Percentiles rank a stretch among this genome's conserved stretches.
Evolutionary conservation across 1,284 basidiomycete species (phyloP).

Genomic region (Trichosporon coremiiforme): DNA sequence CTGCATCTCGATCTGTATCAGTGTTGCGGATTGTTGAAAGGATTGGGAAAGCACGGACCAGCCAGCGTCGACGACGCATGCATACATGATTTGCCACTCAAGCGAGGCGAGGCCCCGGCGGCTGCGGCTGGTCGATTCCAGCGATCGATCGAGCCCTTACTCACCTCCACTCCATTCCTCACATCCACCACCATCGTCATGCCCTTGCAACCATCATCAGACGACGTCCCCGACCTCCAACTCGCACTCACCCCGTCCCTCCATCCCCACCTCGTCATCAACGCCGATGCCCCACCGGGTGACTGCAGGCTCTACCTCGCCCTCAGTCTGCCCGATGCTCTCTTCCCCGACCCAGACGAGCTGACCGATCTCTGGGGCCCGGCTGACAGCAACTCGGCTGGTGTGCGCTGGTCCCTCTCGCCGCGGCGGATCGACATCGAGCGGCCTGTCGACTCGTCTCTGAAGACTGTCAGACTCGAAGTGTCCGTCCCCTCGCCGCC

Average conservation of each 20-base stretch:
- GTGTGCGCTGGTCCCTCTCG: conserved; percentile 27
- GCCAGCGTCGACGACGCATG: background rate
- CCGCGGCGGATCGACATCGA: conserved; percentile 42
- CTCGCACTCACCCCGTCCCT: conserved; percentile 23
- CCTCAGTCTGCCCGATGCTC: conserved; percentile 41
- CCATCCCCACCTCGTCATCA: conserved; percentile 23
- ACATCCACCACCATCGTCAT: background rate
- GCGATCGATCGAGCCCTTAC: background rate
- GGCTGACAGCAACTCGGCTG: background rate
- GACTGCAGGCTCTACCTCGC: conserved; percentile 28
- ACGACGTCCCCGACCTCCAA: conserved; percentile 17
- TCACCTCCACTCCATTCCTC: background rate
- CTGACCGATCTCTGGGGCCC: conserved; percentile 31
- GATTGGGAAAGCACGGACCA: too few species aligned
- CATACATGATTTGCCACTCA: background rate
- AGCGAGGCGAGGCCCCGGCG: too few species aligned
- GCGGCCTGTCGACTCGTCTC: conserved; percentile 28
- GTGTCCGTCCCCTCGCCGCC: background rate
- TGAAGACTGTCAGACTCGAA: background rate
- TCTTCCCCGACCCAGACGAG: conserved; percentile 46
- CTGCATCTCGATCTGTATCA: background rate
- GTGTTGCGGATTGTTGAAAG: too few species aligned
- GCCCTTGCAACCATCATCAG: background rate
- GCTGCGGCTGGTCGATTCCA: conserved; percentile 12
- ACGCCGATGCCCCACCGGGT: background rate